Conservation (phyloP, 176 grass and related monocot species). For the Pontederia crassipes region DNA sequence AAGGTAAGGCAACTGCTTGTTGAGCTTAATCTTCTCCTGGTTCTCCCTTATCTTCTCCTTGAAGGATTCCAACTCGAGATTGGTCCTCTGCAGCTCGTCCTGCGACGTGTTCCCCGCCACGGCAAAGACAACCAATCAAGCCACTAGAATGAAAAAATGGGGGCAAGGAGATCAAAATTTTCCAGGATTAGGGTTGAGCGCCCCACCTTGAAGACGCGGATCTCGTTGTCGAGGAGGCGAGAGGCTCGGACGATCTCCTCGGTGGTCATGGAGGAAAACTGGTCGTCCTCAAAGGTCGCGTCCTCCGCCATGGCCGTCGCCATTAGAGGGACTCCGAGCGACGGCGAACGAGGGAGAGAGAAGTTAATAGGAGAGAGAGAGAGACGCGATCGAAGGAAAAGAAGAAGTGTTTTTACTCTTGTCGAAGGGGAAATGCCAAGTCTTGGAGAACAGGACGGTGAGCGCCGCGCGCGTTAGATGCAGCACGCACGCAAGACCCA, state of each 20-base stretch:
- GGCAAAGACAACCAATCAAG: background rate
- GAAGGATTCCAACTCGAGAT: slow-evolving; percentile 60
- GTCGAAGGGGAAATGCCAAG: no score
- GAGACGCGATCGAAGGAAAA: background rate
- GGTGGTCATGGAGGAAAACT: slow-evolving; percentile 58
- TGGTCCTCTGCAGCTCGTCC: slow-evolving; percentile 67
- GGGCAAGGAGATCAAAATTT: background rate
- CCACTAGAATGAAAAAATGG: background rate
- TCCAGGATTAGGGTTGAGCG: slow-evolving; percentile 3
- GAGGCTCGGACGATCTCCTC: slow-evolving; percentile 42
- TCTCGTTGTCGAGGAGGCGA: slow-evolving; percentile 74
- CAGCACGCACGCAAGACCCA: no score
- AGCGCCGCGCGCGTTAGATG: no score
- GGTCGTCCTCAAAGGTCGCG: slow-evolving; percentile 37
- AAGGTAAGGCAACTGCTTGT: slow-evolving; percentile 76
- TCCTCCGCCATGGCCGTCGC: slow-evolving; percentile 20
- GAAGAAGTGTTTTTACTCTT: no score
- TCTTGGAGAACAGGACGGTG: no score
- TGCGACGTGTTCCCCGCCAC: background rate
- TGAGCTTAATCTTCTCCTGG: slow-evolving; percentile 82
- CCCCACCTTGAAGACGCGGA: slow-evolving; percentile 67
- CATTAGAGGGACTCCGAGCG: slow-evolving; percentile 16
- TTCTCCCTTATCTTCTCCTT: slow-evolving; percentile 82
- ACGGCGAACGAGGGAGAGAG: background rate
- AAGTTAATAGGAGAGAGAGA: background rate